Evolutionary conservation across 2,329 filamentous ascomycete species (phyloP).

Genomic region (Talaromyces piceae): DNA sequence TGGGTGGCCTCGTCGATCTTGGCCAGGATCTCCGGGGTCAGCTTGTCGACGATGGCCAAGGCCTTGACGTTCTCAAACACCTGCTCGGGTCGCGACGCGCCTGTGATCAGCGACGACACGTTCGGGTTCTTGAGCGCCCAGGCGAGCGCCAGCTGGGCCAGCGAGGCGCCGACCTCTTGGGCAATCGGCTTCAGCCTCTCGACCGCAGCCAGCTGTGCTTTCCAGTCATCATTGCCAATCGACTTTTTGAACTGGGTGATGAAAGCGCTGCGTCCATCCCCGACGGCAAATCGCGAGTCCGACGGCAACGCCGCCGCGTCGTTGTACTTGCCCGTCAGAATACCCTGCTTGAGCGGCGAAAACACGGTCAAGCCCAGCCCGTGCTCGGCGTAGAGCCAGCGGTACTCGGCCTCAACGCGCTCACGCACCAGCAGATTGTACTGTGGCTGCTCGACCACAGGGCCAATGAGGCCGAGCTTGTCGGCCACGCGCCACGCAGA

Average conservation of each 20-base stretch:
- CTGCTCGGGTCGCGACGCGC: constrained; percentile 40
- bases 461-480: constrained; percentile 53
- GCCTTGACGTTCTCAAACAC: constrained; percentile 36
- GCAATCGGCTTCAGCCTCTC: constrained; percentile 49
- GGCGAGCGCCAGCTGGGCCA: constrained; percentile 51
- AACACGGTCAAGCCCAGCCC: constrained; percentile 58
- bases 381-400: constrained; percentile 52
- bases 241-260: constrained; percentile 40
- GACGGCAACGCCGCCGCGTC: constrained; percentile 43
- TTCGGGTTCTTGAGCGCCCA: constrained; percentile 55
- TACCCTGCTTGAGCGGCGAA: constrained; percentile 53
- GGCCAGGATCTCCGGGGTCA: constrained; percentile 14
- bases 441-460: constrained; percentile 59
- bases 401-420: constrained; percentile 58
- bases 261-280: constrained; percentile 51
- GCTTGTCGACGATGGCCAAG: constrained; percentile 7
- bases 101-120: constrained; percentile 38
- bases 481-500: constrained; percentile 57
- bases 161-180: constrained; percentile 55
- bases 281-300: constrained; percentile 52
- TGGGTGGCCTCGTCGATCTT: constrained; percentile 10
- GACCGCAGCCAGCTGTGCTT: constrained; percentile 26
- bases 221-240: constrained; percentile 36
- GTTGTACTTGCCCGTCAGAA: constrained; percentile 62
- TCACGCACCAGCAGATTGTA: constrained; percentile 58